Base-by-base conservation (phyloP, 768 basidiomycete species). In the Hemileccinum rubropunctum region DNA sequence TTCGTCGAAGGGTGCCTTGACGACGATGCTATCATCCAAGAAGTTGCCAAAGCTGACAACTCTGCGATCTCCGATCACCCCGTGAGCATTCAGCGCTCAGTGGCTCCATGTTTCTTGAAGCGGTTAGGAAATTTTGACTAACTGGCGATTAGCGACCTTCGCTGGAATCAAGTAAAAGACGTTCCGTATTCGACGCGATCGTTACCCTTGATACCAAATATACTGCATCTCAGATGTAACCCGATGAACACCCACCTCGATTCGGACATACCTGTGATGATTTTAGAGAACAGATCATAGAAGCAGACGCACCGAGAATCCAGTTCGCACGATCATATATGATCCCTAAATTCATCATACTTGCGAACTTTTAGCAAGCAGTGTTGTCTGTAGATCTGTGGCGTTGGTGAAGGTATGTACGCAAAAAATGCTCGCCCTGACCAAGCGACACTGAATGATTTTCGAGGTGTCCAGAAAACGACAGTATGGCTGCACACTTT, bases 291-390 rank as follows among this genome's bases (percentile, higher is more conserved):
- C 33, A 66, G 61, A 73, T 78, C 40, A 59, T 72, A 7, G 72
- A 66, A 47, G 75, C 75, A 13, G 75, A 9, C 68, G 70, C 9
- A 68, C 63, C 27, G 66, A 73, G 51, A 69, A 69, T 44, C 70
- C 70, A 13, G 58, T 78, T 21, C 72, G 76, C 32, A 76, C 77
- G 4, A 71, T 75, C 38, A 73, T 76, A 63, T 67, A 45, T 46
- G 47, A 8, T 17, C 45, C 15, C 18, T 26, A 12, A n/a, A 21
- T 52, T 21, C 23, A 21, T 40, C 30, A 3, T 33, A n/a, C n/a
- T 15, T 26, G 20, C 33, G 12, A 2, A 17, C n/a, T 17, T 48
- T 40, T 8, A 42, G 17, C 9, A 18, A n/a, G 12, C 20, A 23
- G 23, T 42, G n/a, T 13, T 17, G 17, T 26, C 34, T 26, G 6